Conservation (phyloP, 495 filamentous ascomycete species). For the Podospora pseudocomata region DNA sequence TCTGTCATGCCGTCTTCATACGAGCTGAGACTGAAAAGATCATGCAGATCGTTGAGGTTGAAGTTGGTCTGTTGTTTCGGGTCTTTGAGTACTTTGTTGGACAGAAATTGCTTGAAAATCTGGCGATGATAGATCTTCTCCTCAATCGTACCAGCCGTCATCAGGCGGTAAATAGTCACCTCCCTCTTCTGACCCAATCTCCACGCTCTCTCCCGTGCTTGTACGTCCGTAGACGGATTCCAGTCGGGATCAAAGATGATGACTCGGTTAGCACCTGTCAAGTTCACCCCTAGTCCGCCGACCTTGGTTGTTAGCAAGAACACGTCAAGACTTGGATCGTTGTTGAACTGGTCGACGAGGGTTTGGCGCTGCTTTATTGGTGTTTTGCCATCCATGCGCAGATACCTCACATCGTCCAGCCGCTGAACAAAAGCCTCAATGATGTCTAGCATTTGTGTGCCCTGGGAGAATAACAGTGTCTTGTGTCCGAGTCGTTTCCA, state of each 20-base stretch:
- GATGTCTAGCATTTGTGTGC: slow-evolving; percentile 89
- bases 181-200: slow-evolving; percentile 89
- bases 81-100: slow-evolving; percentile 89
- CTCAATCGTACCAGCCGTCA: slow-evolving; percentile 97
- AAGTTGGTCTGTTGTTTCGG: slow-evolving; percentile 86
- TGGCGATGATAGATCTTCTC: slow-evolving; percentile 99
- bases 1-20: slow-evolving; percentile 69
- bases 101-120: slow-evolving; percentile 94
- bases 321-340: slow-evolving; percentile 69
- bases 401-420: slow-evolving; percentile 67
- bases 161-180: slow-evolving; percentile 88
- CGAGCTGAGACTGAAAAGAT: slow-evolving; percentile 78
- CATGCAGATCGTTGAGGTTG: slow-evolving; percentile 78
- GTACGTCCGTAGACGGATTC: slow-evolving; percentile 92
- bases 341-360: slow-evolving; percentile 90
- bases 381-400: slow-evolving; percentile 91
- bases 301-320: slow-evolving; percentile 95
- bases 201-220: slow-evolving; percentile 96
- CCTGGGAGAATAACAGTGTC: slow-evolving; percentile 85
- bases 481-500: slow-evolving; percentile 90
- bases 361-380: slow-evolving; percentile 75
- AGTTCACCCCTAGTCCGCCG: slow-evolving; percentile 86
- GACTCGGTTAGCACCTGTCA: slow-evolving; percentile 91
- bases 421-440: slow-evolving; percentile 71
- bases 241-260: slow-evolving; percentile 98